A percentile compares a stretch with the other conserved stretches of the same genome.
phyloP scores from a whole-genome alignment of 441 rosid genomes.

The Adansonia grandidieri region DNA sequence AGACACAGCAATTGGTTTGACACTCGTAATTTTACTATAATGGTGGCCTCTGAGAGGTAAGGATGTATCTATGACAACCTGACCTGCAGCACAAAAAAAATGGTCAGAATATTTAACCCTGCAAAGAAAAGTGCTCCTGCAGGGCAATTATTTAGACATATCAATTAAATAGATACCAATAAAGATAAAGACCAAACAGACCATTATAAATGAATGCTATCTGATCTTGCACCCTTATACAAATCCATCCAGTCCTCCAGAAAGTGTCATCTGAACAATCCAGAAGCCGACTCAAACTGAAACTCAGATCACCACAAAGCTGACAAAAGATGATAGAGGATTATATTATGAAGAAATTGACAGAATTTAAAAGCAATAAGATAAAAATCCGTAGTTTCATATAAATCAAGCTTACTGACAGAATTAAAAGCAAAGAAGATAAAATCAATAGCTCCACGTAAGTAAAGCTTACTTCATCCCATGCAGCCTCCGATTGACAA shows the following conservation, averaged over 20 bases:
- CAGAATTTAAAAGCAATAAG: constrained; percentile 13
- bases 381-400: constrained; percentile 15
- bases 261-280: constrained; percentile 71
- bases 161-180: constrained; percentile 12
- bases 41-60: constrained; percentile 61
- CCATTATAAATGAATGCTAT: constrained; percentile 79
- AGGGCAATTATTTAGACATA: constrained; percentile 11
- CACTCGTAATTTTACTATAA: constrained; percentile 60
- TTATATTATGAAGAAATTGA: neutral
- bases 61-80: constrained; percentile 70
- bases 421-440: constrained; percentile 11
- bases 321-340: constrained; percentile 32
- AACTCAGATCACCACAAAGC: constrained; percentile 73
- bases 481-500: constrained; percentile 76
- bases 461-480: constrained; percentile 78
- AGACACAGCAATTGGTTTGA: constrained; percentile 79
- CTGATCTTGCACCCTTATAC: constrained; percentile 71
- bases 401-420: constrained; percentile 48
- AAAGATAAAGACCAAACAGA: constrained; percentile 38
- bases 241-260: constrained; percentile 93
- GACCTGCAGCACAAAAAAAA: constrained; percentile 56
- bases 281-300: constrained; percentile 80
- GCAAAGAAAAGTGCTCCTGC: neutral
- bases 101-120: constrained; percentile 24
- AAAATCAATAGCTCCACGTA: constrained; percentile 19